phyloP scores from a whole-genome alignment of 441 rosid genomes.

The Lagerstroemia fauriei region DNA sequence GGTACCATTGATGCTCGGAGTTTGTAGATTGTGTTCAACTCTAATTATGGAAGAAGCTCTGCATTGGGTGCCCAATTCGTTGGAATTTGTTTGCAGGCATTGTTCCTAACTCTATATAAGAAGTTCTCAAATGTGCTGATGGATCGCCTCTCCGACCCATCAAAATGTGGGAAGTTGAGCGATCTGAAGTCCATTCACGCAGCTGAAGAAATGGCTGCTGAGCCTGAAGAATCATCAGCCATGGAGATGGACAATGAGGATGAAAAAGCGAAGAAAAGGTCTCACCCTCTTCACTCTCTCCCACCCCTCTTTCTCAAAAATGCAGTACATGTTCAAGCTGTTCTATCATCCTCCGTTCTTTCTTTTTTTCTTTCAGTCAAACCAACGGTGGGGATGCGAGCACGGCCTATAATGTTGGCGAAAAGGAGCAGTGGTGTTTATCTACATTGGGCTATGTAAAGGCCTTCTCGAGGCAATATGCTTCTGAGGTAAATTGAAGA shows the following conservation, averaged over 20 bases:
- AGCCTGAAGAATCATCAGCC: constrained; percentile 50
- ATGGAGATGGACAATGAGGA: constrained; percentile 85
- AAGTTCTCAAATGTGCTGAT: constrained; percentile 66
- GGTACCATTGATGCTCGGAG: background rate
- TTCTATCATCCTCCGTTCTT: background rate
- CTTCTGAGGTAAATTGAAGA: constrained; percentile 68
- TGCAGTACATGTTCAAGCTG: constrained; percentile 3
- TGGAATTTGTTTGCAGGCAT: constrained; percentile 42
- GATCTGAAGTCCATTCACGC: constrained; percentile 54
- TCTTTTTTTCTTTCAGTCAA: constrained; percentile 43
- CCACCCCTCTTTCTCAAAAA: background rate
- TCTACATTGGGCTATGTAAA: constrained; percentile 87
- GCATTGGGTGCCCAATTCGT: background rate
- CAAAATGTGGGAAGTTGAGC: constrained; percentile 55
- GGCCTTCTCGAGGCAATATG: constrained; percentile 89
- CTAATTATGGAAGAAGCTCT: background rate
- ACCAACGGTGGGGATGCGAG: constrained; percentile 48
- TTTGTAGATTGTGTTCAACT: background rate
- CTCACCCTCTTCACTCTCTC: background rate
- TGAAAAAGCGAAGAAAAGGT: constrained; percentile 61
- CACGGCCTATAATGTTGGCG: constrained; percentile 53
- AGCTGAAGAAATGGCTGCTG: constrained; percentile 57
- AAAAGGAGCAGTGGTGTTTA: constrained; percentile 92
- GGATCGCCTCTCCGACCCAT: constrained; percentile 78
- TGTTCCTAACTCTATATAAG: constrained; percentile 65